Conservation (phyloP, 2,329 filamentous ascomycete genomes). For the Botrytis sinoallii region DNA sequence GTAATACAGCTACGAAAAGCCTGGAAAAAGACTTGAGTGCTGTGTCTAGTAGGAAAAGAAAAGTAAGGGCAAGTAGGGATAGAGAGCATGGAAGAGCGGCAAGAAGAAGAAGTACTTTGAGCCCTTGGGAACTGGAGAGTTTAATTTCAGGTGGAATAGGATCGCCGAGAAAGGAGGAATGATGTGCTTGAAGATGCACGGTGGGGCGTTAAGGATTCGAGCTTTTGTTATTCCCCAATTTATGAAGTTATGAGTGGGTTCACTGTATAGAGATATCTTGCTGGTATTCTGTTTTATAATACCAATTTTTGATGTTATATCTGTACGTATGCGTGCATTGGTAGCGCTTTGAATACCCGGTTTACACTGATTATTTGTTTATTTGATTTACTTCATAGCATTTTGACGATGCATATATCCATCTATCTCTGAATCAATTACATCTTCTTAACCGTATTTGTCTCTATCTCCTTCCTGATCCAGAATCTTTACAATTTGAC, state of each 20-base stretch:
- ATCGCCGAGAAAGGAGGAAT: conserved; percentile 16
- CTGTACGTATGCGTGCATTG: not conserved
- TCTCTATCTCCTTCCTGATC: not conserved
- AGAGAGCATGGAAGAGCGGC: conserved; percentile 46
- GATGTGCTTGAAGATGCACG: not conserved
- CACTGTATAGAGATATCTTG: conserved; percentile 4
- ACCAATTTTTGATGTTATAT: not conserved
- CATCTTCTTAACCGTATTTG: not conserved
- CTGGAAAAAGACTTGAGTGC: conserved; percentile 20
- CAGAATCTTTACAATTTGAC: not conserved
- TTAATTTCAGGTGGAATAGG: conserved; percentile 48
- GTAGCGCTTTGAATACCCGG: not conserved
- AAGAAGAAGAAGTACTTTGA: conserved; percentile 70
- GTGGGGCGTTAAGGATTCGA: conserved; percentile 6
- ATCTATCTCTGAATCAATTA: not conserved
- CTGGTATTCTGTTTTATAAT: not conserved
- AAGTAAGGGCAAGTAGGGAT: conserved; percentile 39
- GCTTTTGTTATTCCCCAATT: conserved; percentile 3
- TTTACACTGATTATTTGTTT: not conserved
- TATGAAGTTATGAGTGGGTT: conserved; percentile 15
- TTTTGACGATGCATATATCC: not conserved
- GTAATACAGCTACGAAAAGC: not conserved
- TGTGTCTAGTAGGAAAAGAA: conserved; percentile 39
- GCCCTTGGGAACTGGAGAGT: conserved; percentile 69
- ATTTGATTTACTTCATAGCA: not conserved